A percentile compares a stretch with the other conserved stretches of the same genome.
phyloP scores from a whole-genome alignment of 2,329 filamentous ascomycete species.

The Madurella mycetomatis region DNA sequence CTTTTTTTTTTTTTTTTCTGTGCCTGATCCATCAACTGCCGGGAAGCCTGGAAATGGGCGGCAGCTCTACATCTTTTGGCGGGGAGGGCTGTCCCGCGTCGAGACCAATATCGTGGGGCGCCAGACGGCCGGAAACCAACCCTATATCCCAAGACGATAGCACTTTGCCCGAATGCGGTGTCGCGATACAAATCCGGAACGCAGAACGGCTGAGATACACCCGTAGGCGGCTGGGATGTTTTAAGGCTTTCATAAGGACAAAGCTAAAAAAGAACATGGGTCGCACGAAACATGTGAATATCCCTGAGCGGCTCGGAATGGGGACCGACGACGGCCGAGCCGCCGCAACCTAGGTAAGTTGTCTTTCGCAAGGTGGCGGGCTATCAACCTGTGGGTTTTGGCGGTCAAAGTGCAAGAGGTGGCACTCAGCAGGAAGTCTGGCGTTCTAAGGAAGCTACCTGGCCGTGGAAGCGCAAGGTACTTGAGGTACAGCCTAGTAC shows the following conservation, averaged over 20 bases:
- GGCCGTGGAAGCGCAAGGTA: neutral
- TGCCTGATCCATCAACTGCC: constrained; percentile 4
- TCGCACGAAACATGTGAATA: neutral
- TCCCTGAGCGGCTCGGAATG: constrained; percentile 20
- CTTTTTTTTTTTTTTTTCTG: neutral
- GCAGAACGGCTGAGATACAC: neutral
- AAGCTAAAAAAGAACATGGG: neutral
- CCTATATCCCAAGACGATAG: neutral
- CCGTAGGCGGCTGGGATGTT: too few relatives aligned
- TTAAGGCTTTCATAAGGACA: neutral
- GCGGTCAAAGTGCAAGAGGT: neutral
- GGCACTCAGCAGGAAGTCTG: neutral
- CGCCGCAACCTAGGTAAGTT: constrained; percentile 2
- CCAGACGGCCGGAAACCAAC: constrained; percentile 3
- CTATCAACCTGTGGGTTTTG: neutral
- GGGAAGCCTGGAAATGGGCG: neutral
- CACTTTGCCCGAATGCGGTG: constrained; percentile 2
- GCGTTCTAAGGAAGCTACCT: neutral
- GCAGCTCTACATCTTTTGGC: neutral
- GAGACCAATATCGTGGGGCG: constrained; percentile 1
- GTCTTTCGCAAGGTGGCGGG: neutral
- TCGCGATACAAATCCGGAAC: neutral
- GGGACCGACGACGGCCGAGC: constrained; percentile 14
- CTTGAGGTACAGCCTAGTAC: too few relatives aligned
- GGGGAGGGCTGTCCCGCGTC: neutral